Evolutionary conservation across 116 monocot genomes (phyloP).

Genomic region (Zostera marina): DNA sequence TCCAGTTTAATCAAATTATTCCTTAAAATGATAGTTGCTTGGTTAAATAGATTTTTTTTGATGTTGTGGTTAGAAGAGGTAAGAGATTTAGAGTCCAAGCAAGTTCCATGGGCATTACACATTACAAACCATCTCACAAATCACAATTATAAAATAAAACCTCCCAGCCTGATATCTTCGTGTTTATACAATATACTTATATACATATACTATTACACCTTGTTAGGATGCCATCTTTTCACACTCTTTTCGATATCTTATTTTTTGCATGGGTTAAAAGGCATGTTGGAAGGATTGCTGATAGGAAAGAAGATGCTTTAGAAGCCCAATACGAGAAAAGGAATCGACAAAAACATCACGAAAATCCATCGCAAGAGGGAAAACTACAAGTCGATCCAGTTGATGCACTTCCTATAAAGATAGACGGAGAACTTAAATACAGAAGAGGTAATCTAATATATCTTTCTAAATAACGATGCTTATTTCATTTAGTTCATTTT

Average conservation of each 20-base stretch:
- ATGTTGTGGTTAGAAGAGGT: too few species aligned
- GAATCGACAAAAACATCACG: conserved; percentile 30
- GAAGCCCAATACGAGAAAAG: conserved; percentile 72
- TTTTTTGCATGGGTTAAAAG: conserved; percentile 18
- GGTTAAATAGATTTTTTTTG: too few species aligned
- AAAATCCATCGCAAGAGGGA: conserved; percentile 22
- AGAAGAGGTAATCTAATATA: conserved; percentile 30
- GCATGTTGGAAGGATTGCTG: conserved; percentile 66
- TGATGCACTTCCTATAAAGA: conserved; percentile 74
- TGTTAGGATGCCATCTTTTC: not conserved
- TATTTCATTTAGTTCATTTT: not conserved
- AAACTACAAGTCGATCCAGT: conserved; percentile 54
- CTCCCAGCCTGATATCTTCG: too few species aligned
- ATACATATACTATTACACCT: too few species aligned
- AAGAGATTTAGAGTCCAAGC: too few species aligned
- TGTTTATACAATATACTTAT: too few species aligned
- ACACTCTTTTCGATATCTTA: not conserved
- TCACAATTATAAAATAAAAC: too few species aligned
- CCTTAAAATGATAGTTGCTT: too few species aligned
- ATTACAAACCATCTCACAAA: too few species aligned
- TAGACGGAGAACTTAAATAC: conserved; percentile 67
- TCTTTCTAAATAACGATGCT: not conserved
- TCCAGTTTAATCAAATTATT: too few species aligned
- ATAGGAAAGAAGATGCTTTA: conserved; percentile 58
- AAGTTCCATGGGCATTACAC: too few species aligned